Evolutionary conservation across 108 stramenopile genomes (phyloP), one percentile per base, ranked within the genome.

Genomic region (Phaeodactylum tricornutum): DNA sequence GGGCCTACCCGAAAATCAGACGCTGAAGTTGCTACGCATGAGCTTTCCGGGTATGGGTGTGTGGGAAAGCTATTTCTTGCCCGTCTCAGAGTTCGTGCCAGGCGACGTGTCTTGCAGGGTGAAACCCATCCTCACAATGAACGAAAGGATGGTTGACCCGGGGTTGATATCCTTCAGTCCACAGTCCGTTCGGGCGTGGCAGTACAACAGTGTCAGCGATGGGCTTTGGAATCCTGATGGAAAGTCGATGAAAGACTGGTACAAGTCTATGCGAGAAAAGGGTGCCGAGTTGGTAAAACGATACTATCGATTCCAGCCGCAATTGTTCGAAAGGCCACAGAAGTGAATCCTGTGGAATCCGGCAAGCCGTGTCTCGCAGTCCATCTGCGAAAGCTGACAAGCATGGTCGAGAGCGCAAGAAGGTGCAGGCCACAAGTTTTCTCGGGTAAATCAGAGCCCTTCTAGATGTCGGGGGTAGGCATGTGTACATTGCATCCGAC

Each of bases 391-490:
- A 50, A 57, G n/a, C n/a, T n/a, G n/a, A n/a, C n/a, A n/a, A n/a
- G n/a, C n/a, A n/a, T n/a, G n/a, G n/a, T n/a, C n/a, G n/a, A n/a
- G n/a, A n/a, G n/a, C n/a, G n/a, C n/a, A n/a, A n/a, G n/a, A n/a
- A n/a, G n/a, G n/a, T n/a, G n/a, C n/a, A n/a, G 29, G 31, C 64
- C 15, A 70, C 71, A 48, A 74, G 75, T 23, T 71, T 59, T 55
- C 41, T 53, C 12, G 43, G 41, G 16, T 72, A 66, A 32, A 20
- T 59, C 4, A 22, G 52, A 8, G 64, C 59, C 19, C 66, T 59
- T 54, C 40, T 37, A n/a, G 34, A 50, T 2, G 64, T 44, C 11
- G 64, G 67, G 4, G 67, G 67, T 0, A 46, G 42, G 21, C 21
- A 16, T 0, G 57, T 69, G 16, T 69, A 58, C 29, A n/a, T 69